Evolutionary conservation across 345 rosid species (phyloP).

Genomic region (Carallia brachiata): DNA sequence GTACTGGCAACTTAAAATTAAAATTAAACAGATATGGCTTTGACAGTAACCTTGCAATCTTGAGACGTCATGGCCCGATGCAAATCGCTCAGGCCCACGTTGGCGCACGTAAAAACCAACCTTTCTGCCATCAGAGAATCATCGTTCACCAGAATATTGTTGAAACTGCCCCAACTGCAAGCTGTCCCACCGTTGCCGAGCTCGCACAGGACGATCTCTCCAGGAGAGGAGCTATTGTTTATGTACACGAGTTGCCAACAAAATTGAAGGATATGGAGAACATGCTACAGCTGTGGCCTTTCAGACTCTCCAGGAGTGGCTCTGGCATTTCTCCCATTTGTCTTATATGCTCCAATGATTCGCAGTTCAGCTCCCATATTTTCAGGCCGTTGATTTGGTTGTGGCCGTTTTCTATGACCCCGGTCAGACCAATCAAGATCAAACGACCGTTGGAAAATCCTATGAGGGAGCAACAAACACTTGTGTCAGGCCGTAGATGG

Average conservation of each 20-base stretch:
- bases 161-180: slow-evolving; percentile 42
- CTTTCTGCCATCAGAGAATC: slow-evolving; percentile 18
- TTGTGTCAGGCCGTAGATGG: slow-evolving; percentile 33
- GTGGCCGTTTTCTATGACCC: too few relatives aligned
- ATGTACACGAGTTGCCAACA: slow-evolving; percentile 41
- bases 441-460: slow-evolving; percentile 36
- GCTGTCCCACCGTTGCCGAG: slow-evolving; percentile 24
- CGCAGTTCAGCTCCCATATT: neutral
- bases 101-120: slow-evolving; percentile 40
- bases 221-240: slow-evolving; percentile 19
- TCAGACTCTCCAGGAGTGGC: neutral
- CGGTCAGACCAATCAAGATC: slow-evolving; percentile 40
- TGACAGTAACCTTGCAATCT: neutral
- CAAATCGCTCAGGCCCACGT: slow-evolving; percentile 49
- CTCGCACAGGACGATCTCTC: slow-evolving; percentile 46
- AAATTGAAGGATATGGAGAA: slow-evolving; percentile 34
- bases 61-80: slow-evolving; percentile 29
- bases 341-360: neutral
- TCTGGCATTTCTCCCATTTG: slow-evolving; percentile 1
- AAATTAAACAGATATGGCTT: too few relatives aligned
- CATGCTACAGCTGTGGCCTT: neutral
- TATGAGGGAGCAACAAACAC: slow-evolving; percentile 30
- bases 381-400: neutral
- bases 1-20: too few relatives aligned
- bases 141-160: slow-evolving; percentile 28